Evolutionary conservation across 2,329 filamentous ascomycete species (phyloP).

Genomic region (Aureobasidium sp.): DNA sequence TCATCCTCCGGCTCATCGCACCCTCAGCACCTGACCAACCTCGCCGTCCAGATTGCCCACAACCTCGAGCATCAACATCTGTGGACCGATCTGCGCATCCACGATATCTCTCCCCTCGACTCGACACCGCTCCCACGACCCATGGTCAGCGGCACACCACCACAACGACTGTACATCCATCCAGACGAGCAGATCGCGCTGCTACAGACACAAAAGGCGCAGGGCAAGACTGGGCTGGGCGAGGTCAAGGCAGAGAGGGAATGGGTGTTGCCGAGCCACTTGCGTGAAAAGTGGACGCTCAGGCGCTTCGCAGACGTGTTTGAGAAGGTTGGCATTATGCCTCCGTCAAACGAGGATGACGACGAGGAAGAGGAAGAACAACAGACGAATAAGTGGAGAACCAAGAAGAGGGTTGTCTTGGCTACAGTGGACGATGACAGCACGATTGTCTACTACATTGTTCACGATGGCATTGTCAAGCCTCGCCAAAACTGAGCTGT

Average conservation of each 20-base stretch:
- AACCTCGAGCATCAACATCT: slow-evolving; percentile 70
- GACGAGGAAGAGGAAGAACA: slow-evolving; percentile 20
- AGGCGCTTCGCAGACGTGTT: slow-evolving; percentile 60
- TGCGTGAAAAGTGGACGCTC: slow-evolving; percentile 66
- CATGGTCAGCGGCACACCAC: slow-evolving; percentile 64
- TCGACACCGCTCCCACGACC: slow-evolving; percentile 44
- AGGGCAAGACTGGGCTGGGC: slow-evolving; percentile 26
- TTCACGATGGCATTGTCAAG: slow-evolving; percentile 82
- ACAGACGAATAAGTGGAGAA: slow-evolving; percentile 34
- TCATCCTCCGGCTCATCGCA: slow-evolving; percentile 14
- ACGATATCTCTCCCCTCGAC: slow-evolving; percentile 26
- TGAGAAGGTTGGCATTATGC: slow-evolving; percentile 43
- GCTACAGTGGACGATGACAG: slow-evolving; percentile 72
- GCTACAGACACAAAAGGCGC: slow-evolving; percentile 45
- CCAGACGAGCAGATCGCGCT: slow-evolving; percentile 74
- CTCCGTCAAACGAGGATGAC: slow-evolving; percentile 20
- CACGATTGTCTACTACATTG: slow-evolving; percentile 74
- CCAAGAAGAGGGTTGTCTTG: slow-evolving; percentile 60
- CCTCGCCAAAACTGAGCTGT: slow-evolving; percentile 64
- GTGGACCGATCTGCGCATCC: slow-evolving; percentile 56
- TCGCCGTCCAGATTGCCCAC: slow-evolving; percentile 55
- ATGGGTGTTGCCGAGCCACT: slow-evolving; percentile 68
- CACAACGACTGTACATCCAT: slow-evolving; percentile 65
- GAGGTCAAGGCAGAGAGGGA: slow-evolving; percentile 45
- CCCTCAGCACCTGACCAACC: slow-evolving; percentile 31